Conservation (phyloP, 169 alveolate species). For the Cryptosporidium viatorum region DNA sequence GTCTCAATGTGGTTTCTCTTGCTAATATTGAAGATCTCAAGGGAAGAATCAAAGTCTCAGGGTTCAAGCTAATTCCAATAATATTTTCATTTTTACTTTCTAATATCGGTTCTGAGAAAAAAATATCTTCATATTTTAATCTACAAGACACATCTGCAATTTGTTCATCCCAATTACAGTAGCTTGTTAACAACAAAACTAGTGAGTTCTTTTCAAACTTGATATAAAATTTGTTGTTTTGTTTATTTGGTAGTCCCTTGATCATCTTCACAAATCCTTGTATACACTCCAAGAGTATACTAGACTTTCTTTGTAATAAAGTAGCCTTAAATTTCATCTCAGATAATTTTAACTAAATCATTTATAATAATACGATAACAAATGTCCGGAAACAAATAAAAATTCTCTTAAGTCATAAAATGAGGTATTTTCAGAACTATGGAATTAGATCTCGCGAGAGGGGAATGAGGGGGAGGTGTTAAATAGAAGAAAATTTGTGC, state of each 20-base stretch:
- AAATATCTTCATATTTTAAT: constrained; percentile 53
- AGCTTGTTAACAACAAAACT: constrained; percentile 19
- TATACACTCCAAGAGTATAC: constrained; percentile 53
- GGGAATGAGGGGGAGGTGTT: not conserved
- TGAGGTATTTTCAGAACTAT: too few relatives aligned
- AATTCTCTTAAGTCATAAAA: too few relatives aligned
- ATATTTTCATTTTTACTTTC: constrained; percentile 65
- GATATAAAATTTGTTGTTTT: constrained; percentile 22
- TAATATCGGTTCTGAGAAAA: constrained; percentile 25
- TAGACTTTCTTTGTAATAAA: constrained; percentile 30
- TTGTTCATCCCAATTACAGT: constrained; percentile 55
- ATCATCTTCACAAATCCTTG: constrained; percentile 68
- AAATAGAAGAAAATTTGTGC: not conserved
- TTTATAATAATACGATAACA: not conserved
- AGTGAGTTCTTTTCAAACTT: constrained; percentile 53
- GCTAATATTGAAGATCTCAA: constrained; percentile 66
- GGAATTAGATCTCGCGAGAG: not conserved
- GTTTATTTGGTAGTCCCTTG: constrained; percentile 58
- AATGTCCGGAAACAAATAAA: not conserved
- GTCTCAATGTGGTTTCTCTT: constrained; percentile 56
- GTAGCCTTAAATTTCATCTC: constrained; percentile 61
- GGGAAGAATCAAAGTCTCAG: constrained; percentile 59
- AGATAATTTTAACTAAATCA: not conserved
- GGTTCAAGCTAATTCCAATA: constrained; percentile 59
- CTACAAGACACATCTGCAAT: constrained; percentile 68